A percentile compares a stretch with the other conserved stretches of the same genome.
Conservation (phyloP, 148 eudicot species). For the Rhododendron molle region DNA sequence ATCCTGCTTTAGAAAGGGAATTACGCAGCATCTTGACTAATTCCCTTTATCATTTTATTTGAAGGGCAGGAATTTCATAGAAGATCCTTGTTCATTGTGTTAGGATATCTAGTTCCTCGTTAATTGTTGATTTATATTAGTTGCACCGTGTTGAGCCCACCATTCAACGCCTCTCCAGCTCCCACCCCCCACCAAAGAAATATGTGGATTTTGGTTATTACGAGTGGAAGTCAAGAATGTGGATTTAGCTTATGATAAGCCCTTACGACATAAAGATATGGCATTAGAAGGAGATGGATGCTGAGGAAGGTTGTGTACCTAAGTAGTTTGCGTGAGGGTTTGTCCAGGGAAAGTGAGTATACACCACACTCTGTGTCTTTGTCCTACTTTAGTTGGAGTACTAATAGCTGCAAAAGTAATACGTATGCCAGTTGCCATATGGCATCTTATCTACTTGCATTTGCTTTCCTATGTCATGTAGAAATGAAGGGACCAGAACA, state of each 20-base stretch:
- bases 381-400: neutral
- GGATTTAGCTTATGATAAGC: neutral
- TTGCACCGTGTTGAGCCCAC: neutral
- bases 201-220: neutral
- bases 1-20: neutral
- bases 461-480: neutral
- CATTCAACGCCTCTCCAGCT: neutral
- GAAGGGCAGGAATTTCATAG: neutral
- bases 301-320: neutral
- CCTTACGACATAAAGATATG: neutral
- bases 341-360: neutral
- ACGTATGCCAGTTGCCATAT: neutral
- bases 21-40: neutral
- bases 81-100: neutral
- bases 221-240: neutral
- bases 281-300: neutral
- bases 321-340: neutral
- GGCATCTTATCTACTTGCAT: neutral
- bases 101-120: neutral
- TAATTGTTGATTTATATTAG: neutral
- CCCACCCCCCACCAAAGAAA: neutral
- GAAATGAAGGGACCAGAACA: neutral
- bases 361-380: neutral
- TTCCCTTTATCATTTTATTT: neutral
- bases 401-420: neutral